Evolutionary conservation across 2,329 filamentous ascomycete genomes (phyloP).

Genomic region (Sporothrix inflata): DNA sequence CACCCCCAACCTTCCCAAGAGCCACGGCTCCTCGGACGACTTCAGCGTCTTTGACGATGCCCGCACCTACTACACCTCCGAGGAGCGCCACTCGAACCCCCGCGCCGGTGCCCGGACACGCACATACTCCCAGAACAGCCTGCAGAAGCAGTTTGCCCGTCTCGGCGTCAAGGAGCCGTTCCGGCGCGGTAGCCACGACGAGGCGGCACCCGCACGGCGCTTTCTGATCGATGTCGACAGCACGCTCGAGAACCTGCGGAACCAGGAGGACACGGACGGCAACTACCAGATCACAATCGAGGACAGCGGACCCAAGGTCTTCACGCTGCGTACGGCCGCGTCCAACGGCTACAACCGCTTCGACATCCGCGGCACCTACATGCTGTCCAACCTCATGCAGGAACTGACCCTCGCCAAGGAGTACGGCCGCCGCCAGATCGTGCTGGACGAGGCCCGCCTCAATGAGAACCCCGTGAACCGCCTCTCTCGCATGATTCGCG

Average conservation of each 20-base stretch:
- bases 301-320: conserved; percentile 86
- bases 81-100: conserved; percentile 54
- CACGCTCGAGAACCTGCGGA: conserved; percentile 76
- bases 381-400: conserved; percentile 94
- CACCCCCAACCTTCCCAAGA: conserved; percentile 14
- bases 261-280: conserved; percentile 87
- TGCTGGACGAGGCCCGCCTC: conserved; percentile 86
- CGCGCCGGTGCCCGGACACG: conserved; percentile 55
- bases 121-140: conserved; percentile 62
- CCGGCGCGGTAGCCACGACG: conserved; percentile 69
- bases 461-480: conserved; percentile 95
- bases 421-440: conserved; percentile 84
- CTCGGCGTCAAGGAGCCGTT: conserved; percentile 58
- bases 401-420: conserved; percentile 92
- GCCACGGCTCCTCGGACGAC: conserved; percentile 50
- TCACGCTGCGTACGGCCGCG: conserved; percentile 80
- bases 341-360: conserved; percentile 86
- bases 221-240: conserved; percentile 87
- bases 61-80: conserved; percentile 61
- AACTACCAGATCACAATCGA: conserved; percentile 99
- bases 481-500: conserved; percentile 80
- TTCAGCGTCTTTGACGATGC: conserved; percentile 59
- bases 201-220: conserved; percentile 66
- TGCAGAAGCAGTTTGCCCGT: conserved; percentile 57
- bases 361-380: conserved; percentile 93